phyloP scores from a whole-genome alignment of 768 basidiomycete species.

The Russula foetens region DNA sequence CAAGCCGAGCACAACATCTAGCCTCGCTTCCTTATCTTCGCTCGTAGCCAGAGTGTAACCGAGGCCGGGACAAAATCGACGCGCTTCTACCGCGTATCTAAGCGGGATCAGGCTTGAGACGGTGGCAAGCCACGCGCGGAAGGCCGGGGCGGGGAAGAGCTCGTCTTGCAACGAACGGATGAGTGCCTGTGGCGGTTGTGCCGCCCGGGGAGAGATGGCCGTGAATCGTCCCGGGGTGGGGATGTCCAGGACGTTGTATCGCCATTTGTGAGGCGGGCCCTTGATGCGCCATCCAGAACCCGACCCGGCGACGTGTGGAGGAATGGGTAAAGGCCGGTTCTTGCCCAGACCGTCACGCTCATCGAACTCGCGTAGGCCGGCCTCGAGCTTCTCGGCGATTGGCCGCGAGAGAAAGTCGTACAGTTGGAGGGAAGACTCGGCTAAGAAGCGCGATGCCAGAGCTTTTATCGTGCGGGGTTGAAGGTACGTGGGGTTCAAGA shows the following conservation, averaged over 20 bases:
- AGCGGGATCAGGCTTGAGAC: slow-evolving; percentile 68
- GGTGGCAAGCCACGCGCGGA: slow-evolving; percentile 81
- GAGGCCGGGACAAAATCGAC: slow-evolving; percentile 85
- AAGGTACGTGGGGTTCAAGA: slow-evolving; percentile 87
- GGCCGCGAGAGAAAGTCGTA: slow-evolving; percentile 73
- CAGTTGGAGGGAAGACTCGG: slow-evolving; percentile 82
- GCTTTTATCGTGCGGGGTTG: slow-evolving; percentile 71
- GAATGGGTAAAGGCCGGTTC: slow-evolving; percentile 45
- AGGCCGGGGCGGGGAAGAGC: slow-evolving; percentile 72
- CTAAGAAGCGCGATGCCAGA: slow-evolving; percentile 71
- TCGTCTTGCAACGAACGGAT: slow-evolving; percentile 65
- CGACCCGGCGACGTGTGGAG: slow-evolving; percentile 59
- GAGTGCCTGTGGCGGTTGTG: slow-evolving; percentile 48
- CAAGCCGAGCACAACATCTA: slow-evolving; percentile 82
- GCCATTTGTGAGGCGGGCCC: slow-evolving; percentile 93
- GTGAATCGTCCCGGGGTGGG: slow-evolving; percentile 30
- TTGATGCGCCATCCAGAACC: slow-evolving; percentile 56
- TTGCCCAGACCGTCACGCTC: slow-evolving; percentile 48
- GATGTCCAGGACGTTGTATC: slow-evolving; percentile 64
- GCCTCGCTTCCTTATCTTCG: slow-evolving; percentile 67
- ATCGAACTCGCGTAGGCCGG: slow-evolving; percentile 57
- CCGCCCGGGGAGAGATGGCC: slow-evolving; percentile 44
- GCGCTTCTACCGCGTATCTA: slow-evolving; percentile 65
- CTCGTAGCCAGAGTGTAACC: slow-evolving; percentile 94
- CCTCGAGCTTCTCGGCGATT: slow-evolving; percentile 60